Base-by-base conservation (phyloP, 106 monocot genomes). In the Iris macrosiphon region DNA sequence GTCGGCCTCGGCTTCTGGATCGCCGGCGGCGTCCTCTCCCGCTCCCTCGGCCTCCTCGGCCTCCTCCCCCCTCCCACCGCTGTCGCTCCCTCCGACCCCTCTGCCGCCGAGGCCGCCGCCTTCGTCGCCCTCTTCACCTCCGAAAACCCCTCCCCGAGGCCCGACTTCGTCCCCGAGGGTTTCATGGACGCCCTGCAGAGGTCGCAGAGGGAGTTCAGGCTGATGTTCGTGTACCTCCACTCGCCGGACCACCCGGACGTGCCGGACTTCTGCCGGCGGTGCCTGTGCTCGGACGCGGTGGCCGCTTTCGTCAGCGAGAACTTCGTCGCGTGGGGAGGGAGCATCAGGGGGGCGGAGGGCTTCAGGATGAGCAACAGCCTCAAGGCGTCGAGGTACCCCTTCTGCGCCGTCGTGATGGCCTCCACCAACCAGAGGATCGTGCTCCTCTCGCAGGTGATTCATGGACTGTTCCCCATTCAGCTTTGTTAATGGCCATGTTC, bases 341-440 rank as follows among this genome's bases (percentile, higher is more conserved):
- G 84, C 47, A 77, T 96, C 20, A 67, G 80, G 43, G 74, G 79
- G 56, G 76, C 69, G 31, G 89, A 96, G 56, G 95, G 95, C 4
- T 96, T 96, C 51, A 89, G 82, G 79, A 96, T 96, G 95, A 90
- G 95, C 60, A 86, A 83, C 61, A 96, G 82, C 74, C 71, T 96
- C 12, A 96, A 80, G 60, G 89, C 89, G 3, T 89, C 77, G 0
- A 55, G 85, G 45, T 96, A 80, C 47, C 95, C 95, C 19, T 96
- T 86, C 59, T 96, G 89, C 44, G 95, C 82, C 3, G 66, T 89
- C n/a, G 95, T 89, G 38, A 77, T 79, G 79, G 71, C 85, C 0
- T 60, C 89, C 6, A 59, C 77, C 0, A 82, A 89, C 62, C 79
- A 85, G 47, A 67, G 79, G 42, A 85, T 96, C 19, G 74, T 63